Evolutionary conservation across 306 rosid genomes (phyloP).

Genomic region (Sophora flavescens): DNA sequence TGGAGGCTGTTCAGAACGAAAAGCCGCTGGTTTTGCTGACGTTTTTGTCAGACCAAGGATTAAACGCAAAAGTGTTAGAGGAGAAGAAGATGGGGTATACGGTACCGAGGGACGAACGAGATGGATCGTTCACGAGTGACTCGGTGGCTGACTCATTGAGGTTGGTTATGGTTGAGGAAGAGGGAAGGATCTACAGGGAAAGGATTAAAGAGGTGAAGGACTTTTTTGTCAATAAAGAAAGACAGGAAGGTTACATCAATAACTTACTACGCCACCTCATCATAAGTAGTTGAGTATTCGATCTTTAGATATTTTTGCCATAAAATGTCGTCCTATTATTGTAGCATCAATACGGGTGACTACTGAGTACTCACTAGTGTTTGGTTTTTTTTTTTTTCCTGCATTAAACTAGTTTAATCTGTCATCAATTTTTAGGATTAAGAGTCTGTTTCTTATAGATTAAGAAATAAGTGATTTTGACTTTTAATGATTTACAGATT

Average conservation of each 20-base stretch:
- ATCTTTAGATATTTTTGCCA: too few species aligned
- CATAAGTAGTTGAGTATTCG: too few species aligned
- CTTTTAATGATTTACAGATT: too few species aligned
- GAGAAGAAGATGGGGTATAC: constrained; percentile 53
- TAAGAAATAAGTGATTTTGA: too few species aligned
- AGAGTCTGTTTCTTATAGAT: too few species aligned
- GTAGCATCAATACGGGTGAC: too few species aligned
- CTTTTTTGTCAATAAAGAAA: constrained; percentile 24
- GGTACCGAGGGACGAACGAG: constrained; percentile 45
- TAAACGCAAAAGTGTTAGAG: constrained; percentile 48
- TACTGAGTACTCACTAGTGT: too few species aligned
- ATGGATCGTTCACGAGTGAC: constrained; percentile 50
- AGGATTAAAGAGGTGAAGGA: constrained; percentile 48
- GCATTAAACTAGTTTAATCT: too few species aligned
- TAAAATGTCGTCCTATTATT: too few species aligned
- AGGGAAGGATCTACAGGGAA: constrained; percentile 50
- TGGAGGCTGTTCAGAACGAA: constrained; percentile 46
- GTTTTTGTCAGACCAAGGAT: constrained; percentile 42
- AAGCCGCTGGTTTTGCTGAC: constrained; percentile 41
- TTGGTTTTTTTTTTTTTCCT: too few species aligned
- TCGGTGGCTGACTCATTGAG: constrained; percentile 49
- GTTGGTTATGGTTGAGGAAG: constrained; percentile 45
- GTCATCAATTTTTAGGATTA: too few species aligned
- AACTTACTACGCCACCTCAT: constrained; percentile 37
- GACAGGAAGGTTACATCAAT: constrained; percentile 31